Base-by-base conservation (phyloP, 2,329 filamentous ascomycete species). In the Cryoendolithus antarcticus region DNA sequence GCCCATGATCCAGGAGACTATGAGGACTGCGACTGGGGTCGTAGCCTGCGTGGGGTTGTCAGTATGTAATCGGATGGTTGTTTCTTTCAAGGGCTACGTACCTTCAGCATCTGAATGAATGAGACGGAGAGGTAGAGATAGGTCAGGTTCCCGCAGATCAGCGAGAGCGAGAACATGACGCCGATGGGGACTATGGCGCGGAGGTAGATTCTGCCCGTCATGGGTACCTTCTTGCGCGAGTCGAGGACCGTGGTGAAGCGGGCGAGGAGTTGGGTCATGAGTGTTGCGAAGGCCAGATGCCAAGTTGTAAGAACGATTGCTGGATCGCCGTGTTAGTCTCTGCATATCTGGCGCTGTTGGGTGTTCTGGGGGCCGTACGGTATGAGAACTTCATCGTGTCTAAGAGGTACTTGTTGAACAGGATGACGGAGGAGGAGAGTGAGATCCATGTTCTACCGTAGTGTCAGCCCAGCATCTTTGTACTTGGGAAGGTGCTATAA, bases 31-130 rank as follows among this genome's bases (percentile, higher is more conserved):
- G 43, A 96, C 88, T 10, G 91, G 91, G 27, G 85, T 96, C 32
- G 86, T 95, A 50, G 91, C 91, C 84, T 88, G 48, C 27, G 10
- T 10, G 6, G 9, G 11, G n/a, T 15, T 15, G 35, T 48, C 30
- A 44, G 43, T 27, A 11, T 39, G 21, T n/a, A 12, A 6, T 9
- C 24, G 30, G 9, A 27, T 8, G 31, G 28, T 48, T 52, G 38
- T 47, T 29, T 42, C 30, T 47, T 44, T 27, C 39, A 27, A 31
- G 32, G 12, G 9, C 7, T 30, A 51, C 60, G 30, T 51, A 86
- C 82, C 82, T 96, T 96, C 63, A 96, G 79, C 89, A 96, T 96
- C 72, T 96, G 89, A 57, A 96, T 96, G 64, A 96, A 96, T 44
- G 89, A 83, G 43, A 96, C 89, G 50, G 82, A 91, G 45, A 96